Conservation (phyloP, 1,139 yeast species). For the Candida neerlandica region DNA sequence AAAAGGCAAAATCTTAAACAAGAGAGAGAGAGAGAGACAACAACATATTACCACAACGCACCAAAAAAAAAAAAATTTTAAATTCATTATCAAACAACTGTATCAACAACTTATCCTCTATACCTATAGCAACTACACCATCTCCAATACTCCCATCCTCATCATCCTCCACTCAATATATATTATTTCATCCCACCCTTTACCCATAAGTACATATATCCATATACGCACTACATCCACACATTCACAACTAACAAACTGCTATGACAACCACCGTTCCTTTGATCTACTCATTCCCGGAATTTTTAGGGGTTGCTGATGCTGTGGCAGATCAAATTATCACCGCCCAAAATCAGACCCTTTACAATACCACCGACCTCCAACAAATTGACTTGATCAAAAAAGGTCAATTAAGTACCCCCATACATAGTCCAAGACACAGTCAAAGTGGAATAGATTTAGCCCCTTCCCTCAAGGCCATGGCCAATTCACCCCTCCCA, state of each 20-base stretch:
- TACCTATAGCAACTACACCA: too few species aligned
- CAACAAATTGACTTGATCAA: conserved; percentile 34
- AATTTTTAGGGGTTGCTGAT: conserved; percentile 86
- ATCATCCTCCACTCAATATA: too few species aligned
- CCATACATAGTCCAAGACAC: conserved; percentile 16
- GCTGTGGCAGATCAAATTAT: conserved; percentile 92
- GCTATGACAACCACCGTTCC: conserved; percentile 91
- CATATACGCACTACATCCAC: not conserved
- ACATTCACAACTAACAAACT: too few species aligned
- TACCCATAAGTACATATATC: too few species aligned
- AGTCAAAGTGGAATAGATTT: conserved; percentile 14
- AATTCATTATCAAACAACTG: too few species aligned
- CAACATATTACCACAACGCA: too few species aligned
- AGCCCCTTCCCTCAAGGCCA: conserved; percentile 6
- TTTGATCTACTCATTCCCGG: conserved; percentile 86
- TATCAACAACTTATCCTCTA: too few species aligned
- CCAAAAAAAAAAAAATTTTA: too few species aligned
- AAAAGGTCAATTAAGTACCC: conserved; percentile 20
- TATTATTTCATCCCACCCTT: too few species aligned
- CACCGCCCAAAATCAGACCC: conserved; percentile 73
- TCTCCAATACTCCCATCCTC: too few species aligned
- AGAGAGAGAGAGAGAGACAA: too few species aligned
- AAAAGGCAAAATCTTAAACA: too few species aligned
- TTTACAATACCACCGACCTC: conserved; percentile 52
- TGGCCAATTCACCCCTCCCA: conserved; percentile 3